A percentile compares a stretch with the other conserved stretches of the same genome.
phyloP scores from a whole-genome alignment of 2,329 filamentous ascomycete genomes.

The Pseudopithomyces chartarum region DNA sequence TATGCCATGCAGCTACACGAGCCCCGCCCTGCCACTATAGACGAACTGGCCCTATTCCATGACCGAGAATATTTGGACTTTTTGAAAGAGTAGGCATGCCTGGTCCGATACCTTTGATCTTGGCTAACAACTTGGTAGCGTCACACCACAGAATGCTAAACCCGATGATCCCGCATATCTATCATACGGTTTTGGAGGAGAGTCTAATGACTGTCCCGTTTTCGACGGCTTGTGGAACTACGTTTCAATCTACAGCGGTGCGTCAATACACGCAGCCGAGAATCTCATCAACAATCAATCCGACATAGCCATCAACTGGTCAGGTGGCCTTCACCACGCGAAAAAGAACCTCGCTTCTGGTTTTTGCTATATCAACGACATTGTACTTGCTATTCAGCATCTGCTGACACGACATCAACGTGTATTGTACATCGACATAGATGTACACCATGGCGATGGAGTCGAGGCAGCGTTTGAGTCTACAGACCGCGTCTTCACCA shows the following conservation, averaged over 20 bases:
- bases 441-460: constrained; percentile 89
- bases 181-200: constrained; percentile 81
- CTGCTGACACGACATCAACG: constrained; percentile 80
- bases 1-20: constrained; percentile 96
- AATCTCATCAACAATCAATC: constrained; percentile 86
- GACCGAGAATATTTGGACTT: constrained; percentile 90
- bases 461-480: constrained; percentile 92
- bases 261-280: constrained; percentile 86
- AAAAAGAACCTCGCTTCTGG: constrained; percentile 93
- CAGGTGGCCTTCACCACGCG: constrained; percentile 92
- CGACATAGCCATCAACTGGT: constrained; percentile 98
- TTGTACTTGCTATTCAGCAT: constrained; percentile 90
- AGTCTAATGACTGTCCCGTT: constrained; percentile 80
- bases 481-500: constrained; percentile 86
- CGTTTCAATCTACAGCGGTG: constrained; percentile 90
- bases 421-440: constrained; percentile 93
- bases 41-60: constrained; percentile 88
- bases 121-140: constrained; percentile 24
- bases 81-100: constrained; percentile 56
- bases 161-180: constrained; percentile 49
- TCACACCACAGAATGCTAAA: constrained; percentile 55
- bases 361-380: constrained; percentile 99
- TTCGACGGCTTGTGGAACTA: constrained; percentile 97
- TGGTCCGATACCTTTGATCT: background rate
- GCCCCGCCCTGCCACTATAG: constrained; percentile 79